Base-by-base conservation (phyloP, 2,329 filamentous ascomycete genomes). In the Colletotrichum falcatum region DNA sequence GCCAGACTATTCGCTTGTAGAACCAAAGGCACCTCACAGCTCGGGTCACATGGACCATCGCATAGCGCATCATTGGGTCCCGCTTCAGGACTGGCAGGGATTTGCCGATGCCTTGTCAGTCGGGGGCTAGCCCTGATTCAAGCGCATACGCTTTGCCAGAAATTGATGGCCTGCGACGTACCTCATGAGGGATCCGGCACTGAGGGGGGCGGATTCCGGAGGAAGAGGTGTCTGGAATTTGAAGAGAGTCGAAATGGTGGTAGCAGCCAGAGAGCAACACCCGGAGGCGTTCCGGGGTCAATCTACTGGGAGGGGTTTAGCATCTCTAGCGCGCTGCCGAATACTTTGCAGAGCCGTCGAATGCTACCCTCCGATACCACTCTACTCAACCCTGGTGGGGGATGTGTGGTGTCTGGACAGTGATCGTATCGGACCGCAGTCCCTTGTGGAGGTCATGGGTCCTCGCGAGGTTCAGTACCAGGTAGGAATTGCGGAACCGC, bases 1-100 rank as follows among this genome's bases (percentile, higher is more conserved):
- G 86, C 74, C 87, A 90, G 77, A 84, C 89, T 62, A 79, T 90
- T 74, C 84, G 85, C 71, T 79, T 90, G 74, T 89, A 76, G 72
- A 74, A 23, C 64, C 65, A 65, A 37, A 49, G 78, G 79, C 60
- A 71, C 59, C 42, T 61, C 30, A 65, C 66, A 73, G 30, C 51
- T 42, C 42, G 20, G 44, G 20, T 48, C 14, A 5, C 23, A 26
- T 54, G 20, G 14, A 18, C 28, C 20, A 26, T n/a, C 30, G 49
- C 20, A 44, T 23, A 44, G 44, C 26, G 20, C 35, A 42, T 28
- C 33, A 30, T 18, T 33, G 26, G 12, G n/a, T 48, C 28, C 37
- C 28, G 23, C 55, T 35, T 18, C 18, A 46, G 35, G 18, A 61
- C 20, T 7, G 51, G 51, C 51, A 14, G 74, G 74, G 74, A 46